Evolutionary conservation across 2,329 filamentous ascomycete genomes (phyloP), one percentile per base, ranked within the genome.

Genomic region (Sporothrix inflata): DNA sequence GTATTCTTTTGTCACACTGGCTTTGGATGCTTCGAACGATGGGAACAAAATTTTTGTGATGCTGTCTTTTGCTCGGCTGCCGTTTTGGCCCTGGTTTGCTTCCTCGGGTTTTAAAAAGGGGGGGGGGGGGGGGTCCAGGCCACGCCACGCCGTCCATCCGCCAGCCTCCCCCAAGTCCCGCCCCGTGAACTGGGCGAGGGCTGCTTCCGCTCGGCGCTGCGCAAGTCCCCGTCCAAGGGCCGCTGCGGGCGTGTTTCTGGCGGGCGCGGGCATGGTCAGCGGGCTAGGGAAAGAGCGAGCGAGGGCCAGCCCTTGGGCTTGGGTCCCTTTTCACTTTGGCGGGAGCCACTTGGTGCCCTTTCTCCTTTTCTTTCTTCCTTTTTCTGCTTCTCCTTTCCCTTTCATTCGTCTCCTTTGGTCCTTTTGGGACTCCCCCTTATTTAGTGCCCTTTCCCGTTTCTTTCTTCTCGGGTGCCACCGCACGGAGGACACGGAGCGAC

Each of bases 201-300:
- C 6, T 55, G 7, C 12, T 68, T 67, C 49, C 70, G 70, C 51
- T 49, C 60, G 45, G 47, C 38, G 55, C 61, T 55, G 60, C 49
- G 49, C 34, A 71, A 49, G 49, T 40, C 70, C 51, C 61, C 61
- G 61, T 67, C 38, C 34, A 66, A 55, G 70, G 61, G 27, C 61
- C 70, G 61, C 70, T 24, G 45, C 57, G 53, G 60, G 60, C 21
- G 30, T 38, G 40, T 11, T 21, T 67, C 63, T 49, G 63, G 42
- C 42, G 42, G 27, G 42, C 21, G 24, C 34, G 57, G 60, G 24
- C 19, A 51, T 65, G 38, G 60, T 38, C 27, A 67, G 30, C 42
- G 65, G 65, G 65, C 27, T 49, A 49, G 45, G 24, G 63, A 30
- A 38, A n/a, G 16, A 40, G 55, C 19, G 55, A 60, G 55, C 55